A percentile compares a stretch with the other conserved stretches of the same genome.
These are phyloP conservation scores for Flagelloscypha sp. DNA, from an alignment of 768 basidiomycete genomes.

Conservation along the genomic window DNA sequence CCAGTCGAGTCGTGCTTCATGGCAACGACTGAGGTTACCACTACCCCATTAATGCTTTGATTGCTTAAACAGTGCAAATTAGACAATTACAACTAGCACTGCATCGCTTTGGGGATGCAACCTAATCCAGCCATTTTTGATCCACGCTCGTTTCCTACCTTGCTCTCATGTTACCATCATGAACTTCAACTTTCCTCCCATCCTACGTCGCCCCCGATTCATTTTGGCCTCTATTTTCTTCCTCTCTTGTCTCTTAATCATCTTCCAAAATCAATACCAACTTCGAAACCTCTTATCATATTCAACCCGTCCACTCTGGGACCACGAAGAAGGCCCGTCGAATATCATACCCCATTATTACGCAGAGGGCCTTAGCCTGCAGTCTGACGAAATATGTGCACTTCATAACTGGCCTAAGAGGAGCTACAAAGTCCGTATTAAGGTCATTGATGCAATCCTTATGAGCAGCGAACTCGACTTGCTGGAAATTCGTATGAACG, in stretches of 20 bases:
- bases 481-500: conserved; percentile 54
- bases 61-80: no score
- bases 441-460: conserved; percentile 49
- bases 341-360: conserved; percentile 49
- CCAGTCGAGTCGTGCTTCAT: no score
- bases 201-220: no score
- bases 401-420: conserved; percentile 48
- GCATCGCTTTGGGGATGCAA: no score
- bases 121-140: no score
- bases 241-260: conserved; percentile 30
- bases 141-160: no score
- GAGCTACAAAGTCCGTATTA: conserved; percentile 23
- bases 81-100: no score
- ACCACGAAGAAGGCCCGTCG: conserved; percentile 38
- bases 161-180: no score
- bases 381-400: conserved; percentile 34
- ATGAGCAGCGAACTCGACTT: conserved; percentile 60
- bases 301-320: conserved; percentile 55
- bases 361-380: conserved; percentile 44
- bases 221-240: no score
- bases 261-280: conserved; percentile 38
- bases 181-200: no score
- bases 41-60: no score
- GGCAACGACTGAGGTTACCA: no score
- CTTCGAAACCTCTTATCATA: conserved; percentile 46